Conservation (phyloP, 2,329 filamentous ascomycete species). For the Ceratocystis cacaofunesta region DNA sequence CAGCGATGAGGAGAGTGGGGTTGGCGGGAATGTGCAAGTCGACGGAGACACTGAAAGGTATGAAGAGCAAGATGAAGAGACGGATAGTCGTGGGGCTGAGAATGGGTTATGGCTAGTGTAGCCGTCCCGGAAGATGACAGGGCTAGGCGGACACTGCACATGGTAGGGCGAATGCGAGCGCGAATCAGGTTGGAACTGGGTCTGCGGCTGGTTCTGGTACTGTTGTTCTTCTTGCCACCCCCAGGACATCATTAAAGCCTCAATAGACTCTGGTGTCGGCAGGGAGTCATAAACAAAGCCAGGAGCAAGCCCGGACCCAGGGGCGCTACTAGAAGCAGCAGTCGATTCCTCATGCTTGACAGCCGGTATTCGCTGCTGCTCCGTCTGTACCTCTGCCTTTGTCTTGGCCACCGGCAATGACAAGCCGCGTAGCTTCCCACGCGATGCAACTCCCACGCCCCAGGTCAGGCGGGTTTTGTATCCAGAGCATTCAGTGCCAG, state of each 20-base stretch:
- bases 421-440: conserved; percentile 82
- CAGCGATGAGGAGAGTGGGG: neutral
- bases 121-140: conserved; percentile 25
- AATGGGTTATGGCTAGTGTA: neutral
- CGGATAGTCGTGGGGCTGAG: neutral
- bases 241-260: neutral
- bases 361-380: neutral
- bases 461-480: conserved; percentile 96
- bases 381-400: conserved; percentile 28
- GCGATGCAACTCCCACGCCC: conserved; percentile 89
- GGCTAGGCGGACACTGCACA: conserved; percentile 35
- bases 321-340: neutral
- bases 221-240: neutral
- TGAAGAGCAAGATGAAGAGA: neutral
- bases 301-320: neutral
- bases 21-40: conserved; percentile 21
- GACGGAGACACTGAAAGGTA: neutral
- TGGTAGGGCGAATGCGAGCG: conserved; percentile 18
- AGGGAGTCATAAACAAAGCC: neutral
- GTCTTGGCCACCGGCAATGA: conserved; percentile 56
- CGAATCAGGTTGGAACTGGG: neutral
- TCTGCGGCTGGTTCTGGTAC: conserved; percentile 23
- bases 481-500: conserved; percentile 83
- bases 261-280: neutral
- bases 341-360: neutral